A percentile compares a stretch with the other conserved stretches of the same genome.
These are phyloP conservation scores for Kwoniella dendrophila DNA, from an alignment of 768 basidiomycete genomes.

Conservation along the genomic window DNA sequence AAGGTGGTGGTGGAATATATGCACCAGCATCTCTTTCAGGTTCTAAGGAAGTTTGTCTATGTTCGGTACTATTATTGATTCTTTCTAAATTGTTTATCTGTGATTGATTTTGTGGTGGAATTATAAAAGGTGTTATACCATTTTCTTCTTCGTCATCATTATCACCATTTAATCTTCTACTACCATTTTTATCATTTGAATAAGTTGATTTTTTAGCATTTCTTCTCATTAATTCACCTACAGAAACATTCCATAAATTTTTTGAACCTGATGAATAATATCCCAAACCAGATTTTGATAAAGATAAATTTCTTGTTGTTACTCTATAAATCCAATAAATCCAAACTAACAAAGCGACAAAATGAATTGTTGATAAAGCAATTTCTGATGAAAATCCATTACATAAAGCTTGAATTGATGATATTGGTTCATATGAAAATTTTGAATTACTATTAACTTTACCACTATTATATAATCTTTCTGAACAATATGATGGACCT, in stretches of 20 bases:
- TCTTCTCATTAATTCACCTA: slow-evolving; percentile 15
- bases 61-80: background rate
- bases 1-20: slow-evolving; percentile 19
- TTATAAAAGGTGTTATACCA: slow-evolving; percentile 1
- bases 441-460: background rate
- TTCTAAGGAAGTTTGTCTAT: background rate
- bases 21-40: slow-evolving; percentile 18
- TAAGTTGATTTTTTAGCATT: too few relatives aligned
- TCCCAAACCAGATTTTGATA: slow-evolving; percentile 8
- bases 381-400: slow-evolving; percentile 16
- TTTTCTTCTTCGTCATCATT: background rate
- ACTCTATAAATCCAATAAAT: slow-evolving; percentile 9
- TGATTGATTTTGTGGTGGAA: background rate
- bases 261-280: background rate
- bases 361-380: slow-evolving; percentile 4
- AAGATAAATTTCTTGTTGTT: slow-evolving; percentile 6
- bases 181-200: too few relatives aligned
- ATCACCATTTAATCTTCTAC: background rate
- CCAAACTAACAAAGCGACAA: slow-evolving; percentile 4
- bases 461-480: slow-evolving; percentile 7
- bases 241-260: slow-evolving; percentile 10
- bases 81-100: background rate
- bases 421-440: slow-evolving; percentile 9
- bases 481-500: slow-evolving; percentile 10
- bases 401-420: slow-evolving; percentile 1